Conservation (phyloP, 208 protist genomes). For the Trypanosomatidae sp. region DNA sequence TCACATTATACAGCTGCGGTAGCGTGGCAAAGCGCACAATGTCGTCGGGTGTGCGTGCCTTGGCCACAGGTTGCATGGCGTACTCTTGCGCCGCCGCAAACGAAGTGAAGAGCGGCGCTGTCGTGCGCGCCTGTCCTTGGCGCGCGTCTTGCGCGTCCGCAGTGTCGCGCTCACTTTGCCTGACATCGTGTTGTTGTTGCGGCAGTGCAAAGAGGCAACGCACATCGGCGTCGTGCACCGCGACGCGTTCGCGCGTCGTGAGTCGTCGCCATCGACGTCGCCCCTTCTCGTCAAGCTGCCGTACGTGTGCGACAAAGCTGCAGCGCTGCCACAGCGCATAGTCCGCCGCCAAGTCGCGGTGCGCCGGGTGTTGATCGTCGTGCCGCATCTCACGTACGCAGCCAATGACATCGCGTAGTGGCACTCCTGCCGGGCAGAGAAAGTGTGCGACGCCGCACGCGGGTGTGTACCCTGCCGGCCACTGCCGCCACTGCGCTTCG, state of each 20-base stretch:
- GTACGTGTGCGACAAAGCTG: no score
- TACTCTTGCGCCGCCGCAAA: constrained; percentile 52
- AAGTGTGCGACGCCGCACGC: constrained; percentile 65
- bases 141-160: no score
- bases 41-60: constrained; percentile 7
- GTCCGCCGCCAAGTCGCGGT: constrained; percentile 67
- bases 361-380: no score
- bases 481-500: constrained; percentile 20
- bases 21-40: constrained; percentile 32
- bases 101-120: no score
- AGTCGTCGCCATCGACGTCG: no score
- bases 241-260: no score
- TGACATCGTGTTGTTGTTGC: no score
- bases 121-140: no score
- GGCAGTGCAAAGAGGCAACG: no score
- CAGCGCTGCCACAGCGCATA: constrained; percentile 58
- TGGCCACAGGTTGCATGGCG: constrained; percentile 44
- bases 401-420: constrained; percentile 41
- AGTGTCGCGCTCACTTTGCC: no score
- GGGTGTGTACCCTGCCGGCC: constrained; percentile 51
- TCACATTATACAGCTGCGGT: constrained; percentile 44
- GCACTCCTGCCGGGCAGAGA: constrained; percentile 32
- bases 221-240: no score
- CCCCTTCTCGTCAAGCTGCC: no score
- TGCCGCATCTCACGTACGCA: constrained; percentile 35